These are phyloP conservation scores for Fusarium sp. DNA, from an alignment of 2,329 filamentous ascomycete genomes.

Conservation along the genomic window DNA sequence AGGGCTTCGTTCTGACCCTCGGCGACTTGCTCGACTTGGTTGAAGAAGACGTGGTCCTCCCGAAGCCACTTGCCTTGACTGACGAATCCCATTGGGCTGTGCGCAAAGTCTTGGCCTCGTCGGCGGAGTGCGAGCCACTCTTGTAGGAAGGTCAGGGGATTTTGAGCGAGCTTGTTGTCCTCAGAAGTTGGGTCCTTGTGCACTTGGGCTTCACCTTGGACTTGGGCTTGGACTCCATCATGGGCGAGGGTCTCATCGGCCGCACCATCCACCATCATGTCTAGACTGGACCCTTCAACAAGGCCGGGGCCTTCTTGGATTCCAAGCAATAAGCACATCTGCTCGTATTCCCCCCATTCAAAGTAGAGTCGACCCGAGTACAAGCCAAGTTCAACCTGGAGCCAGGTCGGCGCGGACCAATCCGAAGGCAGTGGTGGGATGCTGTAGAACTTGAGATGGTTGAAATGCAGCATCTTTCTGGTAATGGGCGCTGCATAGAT, in stretches of 20 bases:
- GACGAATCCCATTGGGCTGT: constrained; percentile 70
- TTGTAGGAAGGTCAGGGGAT: constrained; percentile 61
- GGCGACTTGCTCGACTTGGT: constrained; percentile 1
- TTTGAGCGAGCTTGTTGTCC: constrained; percentile 20
- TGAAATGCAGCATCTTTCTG: constrained; percentile 68
- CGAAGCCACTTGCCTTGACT: constrained; percentile 63
- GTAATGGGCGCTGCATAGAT: constrained; percentile 66
- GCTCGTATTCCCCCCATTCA: constrained; percentile 59
- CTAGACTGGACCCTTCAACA: neutral
- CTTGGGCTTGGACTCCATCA: neutral
- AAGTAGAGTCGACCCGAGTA: constrained; percentile 72
- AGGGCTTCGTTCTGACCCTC: neutral
- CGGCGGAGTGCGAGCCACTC: constrained; percentile 68
- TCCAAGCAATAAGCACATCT: constrained; percentile 50
- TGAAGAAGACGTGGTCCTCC: constrained; percentile 65
- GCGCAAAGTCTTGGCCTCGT: constrained; percentile 66
- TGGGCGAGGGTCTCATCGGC: neutral
- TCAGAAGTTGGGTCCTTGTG: neutral
- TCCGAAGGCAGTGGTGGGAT: constrained; percentile 60
- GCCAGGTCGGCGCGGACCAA: constrained; percentile 63
- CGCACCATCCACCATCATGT: neutral
- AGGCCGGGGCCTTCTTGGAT: constrained; percentile 26
- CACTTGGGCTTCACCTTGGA: neutral
- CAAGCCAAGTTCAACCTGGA: constrained; percentile 69
- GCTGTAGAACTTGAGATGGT: constrained; percentile 63